Percentiles rank a stretch among this genome's conserved stretches.
These are phyloP conservation scores for Venturia nashicola DNA, from an alignment of 2,329 filamentous ascomycete genomes.

Conservation along the genomic window DNA sequence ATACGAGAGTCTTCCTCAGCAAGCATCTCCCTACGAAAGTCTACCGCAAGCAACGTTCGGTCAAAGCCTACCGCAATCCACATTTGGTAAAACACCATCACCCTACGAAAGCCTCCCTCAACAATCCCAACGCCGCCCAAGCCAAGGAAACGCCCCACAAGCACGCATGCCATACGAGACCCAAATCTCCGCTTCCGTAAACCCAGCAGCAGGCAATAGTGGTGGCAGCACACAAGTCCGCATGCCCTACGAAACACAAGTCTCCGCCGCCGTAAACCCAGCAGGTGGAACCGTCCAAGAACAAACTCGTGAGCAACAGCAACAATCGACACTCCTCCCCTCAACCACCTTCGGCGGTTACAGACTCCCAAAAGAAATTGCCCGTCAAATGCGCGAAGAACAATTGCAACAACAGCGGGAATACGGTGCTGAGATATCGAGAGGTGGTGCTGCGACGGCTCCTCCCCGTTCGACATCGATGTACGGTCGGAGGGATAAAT, in stretches of 20 bases:
- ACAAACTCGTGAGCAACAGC: conserved; percentile 13
- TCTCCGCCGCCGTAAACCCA: conserved; percentile 10
- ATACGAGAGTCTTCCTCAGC: conserved; percentile 7
- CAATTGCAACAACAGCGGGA: not conserved
- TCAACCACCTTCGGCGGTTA: conserved; percentile 8
- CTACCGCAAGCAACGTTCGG: not conserved
- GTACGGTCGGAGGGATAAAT: not conserved
- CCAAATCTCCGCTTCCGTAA: conserved; percentile 11
- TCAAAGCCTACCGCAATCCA: conserved; percentile 1
- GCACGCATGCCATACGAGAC: conserved; percentile 20
- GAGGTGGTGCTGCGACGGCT: conserved; percentile 1
- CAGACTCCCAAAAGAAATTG: conserved; percentile 7
- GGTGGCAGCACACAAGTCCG: conserved; percentile 9
- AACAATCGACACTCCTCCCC: not conserved
- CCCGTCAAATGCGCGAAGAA: conserved; percentile 6
- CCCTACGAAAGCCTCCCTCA: conserved; percentile 18
- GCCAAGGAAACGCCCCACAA: conserved; percentile 12
- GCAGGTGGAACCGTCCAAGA: conserved; percentile 14
- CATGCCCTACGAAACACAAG: conserved; percentile 19
- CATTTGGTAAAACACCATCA: conserved; percentile 9
- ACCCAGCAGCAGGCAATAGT: not conserved
- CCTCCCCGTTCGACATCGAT: not conserved
- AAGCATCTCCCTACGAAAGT: not conserved
- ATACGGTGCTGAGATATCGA: not conserved
- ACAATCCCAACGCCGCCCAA: conserved; percentile 9